These are phyloP conservation scores for Lolium rigidum DNA, from an alignment of 176 grass and related monocot species.

Conservation along the genomic window DNA sequence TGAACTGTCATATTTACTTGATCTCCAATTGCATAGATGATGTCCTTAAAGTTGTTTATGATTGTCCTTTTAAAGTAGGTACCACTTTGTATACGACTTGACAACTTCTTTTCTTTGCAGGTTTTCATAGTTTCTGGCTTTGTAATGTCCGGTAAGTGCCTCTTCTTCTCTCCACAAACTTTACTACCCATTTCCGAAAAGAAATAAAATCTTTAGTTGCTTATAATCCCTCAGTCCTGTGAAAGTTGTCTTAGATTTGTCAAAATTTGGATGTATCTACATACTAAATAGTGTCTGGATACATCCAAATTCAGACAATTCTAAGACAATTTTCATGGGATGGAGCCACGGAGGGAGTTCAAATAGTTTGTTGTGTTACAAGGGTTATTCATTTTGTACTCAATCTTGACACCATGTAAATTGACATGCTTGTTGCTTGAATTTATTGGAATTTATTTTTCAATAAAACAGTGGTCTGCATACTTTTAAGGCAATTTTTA, in stretches of 20 bases:
- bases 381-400: background rate
- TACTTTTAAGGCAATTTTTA: background rate
- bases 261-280: no score
- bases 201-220: background rate
- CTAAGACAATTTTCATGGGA: no score
- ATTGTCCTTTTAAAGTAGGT: conserved; percentile 25
- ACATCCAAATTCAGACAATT: no score
- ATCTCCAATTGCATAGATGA: conserved; percentile 6
- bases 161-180: conserved; percentile 11
- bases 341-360: background rate
- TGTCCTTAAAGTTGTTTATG: background rate
- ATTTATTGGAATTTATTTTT: background rate
- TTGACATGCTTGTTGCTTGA: conserved; percentile 22
- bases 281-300: no score
- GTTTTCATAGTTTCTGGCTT: conserved; percentile 86
- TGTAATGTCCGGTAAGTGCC: conserved; percentile 71
- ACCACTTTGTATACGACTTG: background rate
- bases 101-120: conserved; percentile 59
- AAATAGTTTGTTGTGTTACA: background rate
- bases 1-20: background rate
- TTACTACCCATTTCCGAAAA: background rate
- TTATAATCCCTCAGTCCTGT: background rate
- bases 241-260: no score
- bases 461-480: background rate
- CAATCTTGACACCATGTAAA: background rate